Evolutionary conservation across 106 monocot species (phyloP), one percentile per base, ranked within the genome.

Genomic region (Triglochin maritima): DNA sequence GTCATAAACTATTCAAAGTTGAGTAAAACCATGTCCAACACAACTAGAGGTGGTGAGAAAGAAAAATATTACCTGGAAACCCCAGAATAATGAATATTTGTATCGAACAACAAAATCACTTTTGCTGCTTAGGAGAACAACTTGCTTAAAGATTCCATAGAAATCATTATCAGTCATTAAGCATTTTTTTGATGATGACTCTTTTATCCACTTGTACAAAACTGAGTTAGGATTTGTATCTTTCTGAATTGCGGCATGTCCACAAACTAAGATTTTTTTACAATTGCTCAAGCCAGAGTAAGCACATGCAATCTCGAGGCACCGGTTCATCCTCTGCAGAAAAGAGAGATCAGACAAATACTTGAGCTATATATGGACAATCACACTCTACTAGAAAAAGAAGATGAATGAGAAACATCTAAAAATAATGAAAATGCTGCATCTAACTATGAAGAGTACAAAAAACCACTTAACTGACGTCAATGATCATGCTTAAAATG

Each of bases 1-100:
- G 0, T 29, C 29, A 29, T 1, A 29, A 29, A 29, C 29, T 29
- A 29, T 29, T 29, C 0, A 29, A 29, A 29, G 29, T 29, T 29
- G 29, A 29, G 29, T 29, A 29, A 29, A 29, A 29, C 29, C 29
- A 29, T 29, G 29, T 29, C 29, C 29, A 29, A 29, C 29, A 29
- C 29, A 29, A 29, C 29, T 29, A 29, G 29, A 29, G 29, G 29
- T 29, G 1, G 29, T 29, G 29, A 13, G 45, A n/a, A n/a, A 44
- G 42, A 6, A 3, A 49, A 52, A 17, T 29, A 71, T 7, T 89
- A 93, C 93, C 93, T 93, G 93, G 57, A 93, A 93, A 14, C 93
- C 89, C 93, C 93, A 93, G 66, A 89, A 89, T 17, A 84, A 71
- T 47, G 89, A 81, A 76, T 89, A 93, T 75, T 86, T 78, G 41